Conservation (phyloP, 2,329 filamentous ascomycete genomes). For the Pseudocercospora crystallina region DNA sequence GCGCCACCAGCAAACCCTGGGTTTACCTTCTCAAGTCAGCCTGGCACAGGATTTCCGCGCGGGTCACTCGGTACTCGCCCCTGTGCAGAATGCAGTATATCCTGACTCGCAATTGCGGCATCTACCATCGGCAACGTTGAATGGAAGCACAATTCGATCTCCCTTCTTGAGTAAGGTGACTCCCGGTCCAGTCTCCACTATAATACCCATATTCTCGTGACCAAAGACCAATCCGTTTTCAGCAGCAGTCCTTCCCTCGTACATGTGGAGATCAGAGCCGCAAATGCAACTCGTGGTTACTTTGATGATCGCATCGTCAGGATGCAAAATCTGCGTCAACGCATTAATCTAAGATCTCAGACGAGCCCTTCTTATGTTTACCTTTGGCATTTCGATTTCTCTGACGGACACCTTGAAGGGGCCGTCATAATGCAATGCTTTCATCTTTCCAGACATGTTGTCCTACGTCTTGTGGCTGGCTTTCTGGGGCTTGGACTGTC, state of each 20-base stretch:
- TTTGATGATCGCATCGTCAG: conserved; percentile 63
- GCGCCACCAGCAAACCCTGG: conserved; percentile 55
- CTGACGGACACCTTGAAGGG: conserved; percentile 62
- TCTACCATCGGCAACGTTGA: conserved; percentile 64
- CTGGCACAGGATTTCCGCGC: too few species aligned
- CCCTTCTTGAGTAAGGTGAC: conserved; percentile 63
- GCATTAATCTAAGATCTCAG: too few species aligned
- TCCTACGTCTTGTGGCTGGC: too few species aligned
- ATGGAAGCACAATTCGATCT: conserved; percentile 64
- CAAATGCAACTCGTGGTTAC: conserved; percentile 59
- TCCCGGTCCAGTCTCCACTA: conserved; percentile 55
- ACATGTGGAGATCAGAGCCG: conserved; percentile 42
- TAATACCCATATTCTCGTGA: conserved; percentile 45
- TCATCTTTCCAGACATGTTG: conserved; percentile 46
- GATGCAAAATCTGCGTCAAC: too few species aligned
- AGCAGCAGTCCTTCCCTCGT: conserved; percentile 64
- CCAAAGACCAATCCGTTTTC: conserved; percentile 52
- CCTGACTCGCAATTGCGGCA: conserved; percentile 61
- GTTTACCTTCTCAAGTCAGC: conserved; percentile 41
- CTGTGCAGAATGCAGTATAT: too few species aligned
- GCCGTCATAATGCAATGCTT: conserved; percentile 63
- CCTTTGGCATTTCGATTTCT: conserved; percentile 47
- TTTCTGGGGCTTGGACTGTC: too few species aligned
- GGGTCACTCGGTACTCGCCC: background rate
- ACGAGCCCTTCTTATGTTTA: too few species aligned